Evolutionary conservation across 2,329 filamentous ascomycete genomes (phyloP), one percentile per base, ranked within the genome.

Genomic region (Colletotrichum simmondsii): DNA sequence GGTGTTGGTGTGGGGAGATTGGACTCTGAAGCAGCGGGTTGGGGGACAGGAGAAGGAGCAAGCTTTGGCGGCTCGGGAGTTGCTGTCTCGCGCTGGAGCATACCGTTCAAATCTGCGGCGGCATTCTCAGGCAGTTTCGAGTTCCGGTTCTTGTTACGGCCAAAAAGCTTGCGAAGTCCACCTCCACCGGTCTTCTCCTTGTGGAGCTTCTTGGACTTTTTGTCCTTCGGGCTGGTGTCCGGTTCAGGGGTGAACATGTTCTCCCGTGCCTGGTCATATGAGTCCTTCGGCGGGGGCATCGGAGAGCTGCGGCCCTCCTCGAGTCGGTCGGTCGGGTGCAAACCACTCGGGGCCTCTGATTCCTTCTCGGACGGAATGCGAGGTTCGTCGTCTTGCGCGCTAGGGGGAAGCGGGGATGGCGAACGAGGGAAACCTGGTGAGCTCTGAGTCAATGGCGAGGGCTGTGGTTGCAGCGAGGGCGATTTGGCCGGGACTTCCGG

Each of bases 161-260:
- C 87, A 77, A 94, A 93, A 54, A 94, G 84, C 81, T 92, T 93
- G 74, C 88, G 89, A 76, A 94, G 87, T 19, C 90, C 89, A 37
- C 85, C 84, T 53, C 79, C 76, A 11, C 75, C 69, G 79, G 81
- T 79, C 75, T 83, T 83, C 65, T 87, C 86, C 79, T 90, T 91
- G 73, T 90, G 88, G 19, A 90, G 84, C 80, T 89, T 90, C 80
- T 88, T 88, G 16, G 80, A 78, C 73, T 83, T 84, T 79, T 86
- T 87, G 75, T 80, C 81, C 19, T 89, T 86, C 1, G 85, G 84
- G 75, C 85, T 88, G 22, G 75, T 57, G 8, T 78, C 79, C 8
- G 83, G 83, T 46, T 84, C 82, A 4, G 85, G 84, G 4, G 85
- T 82, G 4, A 78, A 56, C 80, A 83, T 84, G 30, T 78, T 79